phyloP scores from a whole-genome alignment of 495 filamentous ascomycete species.

The Cudoniella acicularis region DNA sequence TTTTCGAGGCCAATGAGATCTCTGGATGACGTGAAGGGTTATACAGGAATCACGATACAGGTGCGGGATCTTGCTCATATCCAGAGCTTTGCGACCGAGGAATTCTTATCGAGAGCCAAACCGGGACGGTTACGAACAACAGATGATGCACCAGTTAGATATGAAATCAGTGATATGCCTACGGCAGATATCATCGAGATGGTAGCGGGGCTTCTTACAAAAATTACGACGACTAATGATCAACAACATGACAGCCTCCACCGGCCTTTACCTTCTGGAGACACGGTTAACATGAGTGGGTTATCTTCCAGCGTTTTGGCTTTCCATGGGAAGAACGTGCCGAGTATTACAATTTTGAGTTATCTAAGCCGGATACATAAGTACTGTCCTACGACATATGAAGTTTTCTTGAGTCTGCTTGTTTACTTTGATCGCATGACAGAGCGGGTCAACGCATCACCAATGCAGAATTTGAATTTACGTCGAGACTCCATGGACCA shows the following conservation, averaged over 20 bases:
- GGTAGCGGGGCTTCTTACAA: constrained; percentile 96
- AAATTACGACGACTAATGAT: constrained; percentile 97
- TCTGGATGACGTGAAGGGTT: constrained; percentile 21
- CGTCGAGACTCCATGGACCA: constrained; percentile 8
- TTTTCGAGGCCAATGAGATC: constrained; percentile 19
- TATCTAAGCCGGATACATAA: constrained; percentile 97
- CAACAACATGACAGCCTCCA: constrained; percentile 81
- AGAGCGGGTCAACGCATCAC: constrained; percentile 71
- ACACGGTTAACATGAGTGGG: constrained; percentile 64
- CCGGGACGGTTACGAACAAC: constrained; percentile 35
- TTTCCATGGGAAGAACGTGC: constrained; percentile 99
- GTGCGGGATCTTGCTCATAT: constrained; percentile 86
- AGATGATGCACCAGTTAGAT: constrained; percentile 50
- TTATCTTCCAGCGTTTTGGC: constrained; percentile 89
- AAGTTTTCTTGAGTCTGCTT: constrained; percentile 91
- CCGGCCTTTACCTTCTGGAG: constrained; percentile 62
- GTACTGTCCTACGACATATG: constrained; percentile 97
- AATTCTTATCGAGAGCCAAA: constrained; percentile 51
- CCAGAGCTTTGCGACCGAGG: constrained; percentile 78
- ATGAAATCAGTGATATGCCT: constrained; percentile 98
- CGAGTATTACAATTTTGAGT: constrained; percentile 93
- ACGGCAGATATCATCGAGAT: constrained; percentile 98
- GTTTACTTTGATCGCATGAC: constrained; percentile 99
- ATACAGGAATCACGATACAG: constrained; percentile 54
- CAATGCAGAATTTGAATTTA: constrained; percentile 16